phyloP scores from a whole-genome alignment of 2,329 filamentous ascomycete species.

The Alternaria sp. region DNA sequence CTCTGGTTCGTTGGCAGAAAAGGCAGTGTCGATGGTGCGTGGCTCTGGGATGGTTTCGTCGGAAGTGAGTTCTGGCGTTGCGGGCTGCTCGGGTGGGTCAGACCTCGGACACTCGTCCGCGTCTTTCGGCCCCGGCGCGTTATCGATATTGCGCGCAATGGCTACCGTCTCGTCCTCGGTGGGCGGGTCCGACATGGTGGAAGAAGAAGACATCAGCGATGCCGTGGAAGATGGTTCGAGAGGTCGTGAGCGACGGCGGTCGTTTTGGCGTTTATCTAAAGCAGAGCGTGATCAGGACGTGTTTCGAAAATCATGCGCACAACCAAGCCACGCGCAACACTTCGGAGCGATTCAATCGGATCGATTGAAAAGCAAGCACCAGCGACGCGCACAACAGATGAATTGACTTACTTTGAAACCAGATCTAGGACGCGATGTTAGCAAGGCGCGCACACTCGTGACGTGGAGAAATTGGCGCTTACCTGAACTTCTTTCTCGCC shows the following conservation, averaged over 20 bases:
- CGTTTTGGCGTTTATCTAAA: conserved; percentile 76
- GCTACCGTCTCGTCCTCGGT: conserved; percentile 37
- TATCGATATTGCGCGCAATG: conserved; percentile 27
- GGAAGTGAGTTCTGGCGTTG: conserved; percentile 29
- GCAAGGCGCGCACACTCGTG: conserved; percentile 36
- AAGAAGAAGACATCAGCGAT: conserved; percentile 46
- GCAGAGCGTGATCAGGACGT: conserved; percentile 12
- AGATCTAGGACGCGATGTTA: conserved; percentile 69
- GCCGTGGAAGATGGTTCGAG: conserved; percentile 54
- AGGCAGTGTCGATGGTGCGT: conserved; percentile 14
- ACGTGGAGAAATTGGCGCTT: conserved; percentile 48
- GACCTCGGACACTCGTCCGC: conserved; percentile 24
- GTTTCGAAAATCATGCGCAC: conserved; percentile 4
- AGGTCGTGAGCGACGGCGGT: conserved; percentile 85
- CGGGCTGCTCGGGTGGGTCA: conserved; percentile 26
- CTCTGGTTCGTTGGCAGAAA: conserved; percentile 24
- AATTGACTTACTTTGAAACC: conserved; percentile 71
- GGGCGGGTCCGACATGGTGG: conserved; percentile 44
- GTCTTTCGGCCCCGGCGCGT: conserved; percentile 22
- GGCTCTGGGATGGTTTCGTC: conserved; percentile 25
- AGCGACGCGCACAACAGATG: background rate
- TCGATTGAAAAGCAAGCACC: background rate
- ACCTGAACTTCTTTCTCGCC: conserved; percentile 98
- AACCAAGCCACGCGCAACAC: background rate
- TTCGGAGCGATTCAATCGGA: background rate